Base-by-base conservation (phyloP, 2,329 filamentous ascomycete species). In the Cryphonectria parasitica region DNA sequence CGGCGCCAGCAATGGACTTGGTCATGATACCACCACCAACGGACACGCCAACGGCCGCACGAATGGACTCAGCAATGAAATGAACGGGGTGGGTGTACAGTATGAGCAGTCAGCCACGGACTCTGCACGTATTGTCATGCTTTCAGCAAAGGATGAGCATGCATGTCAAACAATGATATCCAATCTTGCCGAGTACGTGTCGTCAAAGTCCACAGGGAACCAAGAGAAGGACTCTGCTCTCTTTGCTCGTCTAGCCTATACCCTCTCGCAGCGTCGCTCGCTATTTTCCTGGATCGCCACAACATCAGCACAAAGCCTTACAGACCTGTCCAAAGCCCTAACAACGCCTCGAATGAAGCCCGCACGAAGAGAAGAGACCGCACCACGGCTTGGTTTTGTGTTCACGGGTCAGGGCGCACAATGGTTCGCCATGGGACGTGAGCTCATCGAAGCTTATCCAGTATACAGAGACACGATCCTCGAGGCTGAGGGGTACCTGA, bases 391-490 rank as follows among this genome's bases (percentile, higher is more conserved):
- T 6, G 68, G 67, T 52, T 78, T 77, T 61, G 76, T 76, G 2
- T 81, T 80, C 72, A 79, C 78, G 1, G 79, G 79, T 11, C 79
- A 80, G 65, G 79, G 79, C 4, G 78, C 78, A 5, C 78, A 80
- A 69, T 80, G 76, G 75, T 63, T 58, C 31, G 71, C 73, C 28
- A 78, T 78, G 77, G 77, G 75, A 6, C 62, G 71, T 6, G 74
- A 76, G 56, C 72, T 76, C 4, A 56, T 75, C 28, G 64, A 72
- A 1, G 63, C 72, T 3, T 74, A 73, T 43, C 74, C 76, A 0
- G 65, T 76, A 49, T 76, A 75, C 69, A 71, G 71, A 58, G 19
- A 66, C 17, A 73, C 72, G n/a, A 71, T 78, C 28, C 67, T 74
- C 34, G 63, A 74, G 56, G 74, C 74, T 1, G 76, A 75, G 17